Evolutionary conservation across 129 eudicot genomes (phyloP).

Genomic region (Apium graveolens): DNA sequence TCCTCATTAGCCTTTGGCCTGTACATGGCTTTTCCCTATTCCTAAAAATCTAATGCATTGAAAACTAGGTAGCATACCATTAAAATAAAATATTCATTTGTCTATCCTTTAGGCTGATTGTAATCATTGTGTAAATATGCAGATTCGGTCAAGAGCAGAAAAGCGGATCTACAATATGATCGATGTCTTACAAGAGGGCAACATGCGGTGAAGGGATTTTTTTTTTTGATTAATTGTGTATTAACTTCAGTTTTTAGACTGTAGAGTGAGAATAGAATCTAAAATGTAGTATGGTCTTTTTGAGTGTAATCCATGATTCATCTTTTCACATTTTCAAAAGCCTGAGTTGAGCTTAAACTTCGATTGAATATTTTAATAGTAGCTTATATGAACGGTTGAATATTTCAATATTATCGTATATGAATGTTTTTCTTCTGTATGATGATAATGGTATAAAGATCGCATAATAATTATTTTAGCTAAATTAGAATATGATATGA

Average conservation of each 20-base stretch:
- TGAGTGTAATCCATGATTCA: background rate
- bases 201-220: conserved; percentile 47
- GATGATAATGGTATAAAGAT: background rate
- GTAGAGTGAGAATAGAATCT: background rate
- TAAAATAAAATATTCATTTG: background rate
- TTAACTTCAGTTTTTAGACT: background rate
- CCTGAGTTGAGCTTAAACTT: background rate
- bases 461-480: background rate
- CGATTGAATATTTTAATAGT: background rate
- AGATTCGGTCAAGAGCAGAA: conserved; percentile 69
- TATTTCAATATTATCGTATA: background rate
- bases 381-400: background rate
- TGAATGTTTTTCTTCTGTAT: background rate
- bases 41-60: background rate
- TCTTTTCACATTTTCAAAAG: background rate
- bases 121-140: conserved; percentile 18
- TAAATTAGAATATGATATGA: background rate
- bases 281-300: background rate
- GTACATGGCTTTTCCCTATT: background rate
- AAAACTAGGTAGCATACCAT: background rate
- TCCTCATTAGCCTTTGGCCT: background rate
- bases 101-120: conserved; percentile 1
- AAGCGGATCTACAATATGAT: conserved; percentile 87
- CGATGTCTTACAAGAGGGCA: conserved; percentile 89
- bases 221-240: background rate